Percentiles rank a stretch among this genome's conserved stretches.
Conservation (phyloP, 306 rosid species). For the Acacia crassicarpa region DNA sequence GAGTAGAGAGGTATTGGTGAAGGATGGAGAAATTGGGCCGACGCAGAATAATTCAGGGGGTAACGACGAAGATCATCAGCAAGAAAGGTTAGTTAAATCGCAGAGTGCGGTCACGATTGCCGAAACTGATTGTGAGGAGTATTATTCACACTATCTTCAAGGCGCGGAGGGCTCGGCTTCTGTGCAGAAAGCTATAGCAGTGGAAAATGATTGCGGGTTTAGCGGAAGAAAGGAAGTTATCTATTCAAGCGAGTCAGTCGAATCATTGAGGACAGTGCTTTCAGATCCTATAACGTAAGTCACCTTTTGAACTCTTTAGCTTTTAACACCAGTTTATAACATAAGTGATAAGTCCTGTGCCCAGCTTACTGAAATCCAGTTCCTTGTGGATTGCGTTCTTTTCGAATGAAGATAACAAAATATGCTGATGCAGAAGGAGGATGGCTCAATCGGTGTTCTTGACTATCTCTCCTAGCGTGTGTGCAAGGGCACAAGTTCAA, state of each 20-base stretch:
- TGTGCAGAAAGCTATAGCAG: constrained; percentile 63
- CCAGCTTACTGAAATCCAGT: constrained; percentile 6
- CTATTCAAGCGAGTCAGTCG: constrained; percentile 68
- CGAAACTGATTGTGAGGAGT: constrained; percentile 74
- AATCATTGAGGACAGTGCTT: constrained; percentile 79
- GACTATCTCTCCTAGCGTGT: background rate
- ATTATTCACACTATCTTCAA: constrained; percentile 84
- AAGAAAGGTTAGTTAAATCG: constrained; percentile 60
- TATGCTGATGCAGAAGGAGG: constrained; percentile 8
- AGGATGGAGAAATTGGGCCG: constrained; percentile 57
- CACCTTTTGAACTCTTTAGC: background rate
- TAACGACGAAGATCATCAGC: constrained; percentile 46
- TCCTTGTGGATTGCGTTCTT: background rate
- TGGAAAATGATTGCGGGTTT: constrained; percentile 79
- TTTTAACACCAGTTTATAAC: background rate
- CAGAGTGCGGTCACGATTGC: constrained; percentile 61
- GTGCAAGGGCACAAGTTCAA: constrained; percentile 14
- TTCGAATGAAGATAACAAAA: background rate
- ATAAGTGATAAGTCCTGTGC: background rate
- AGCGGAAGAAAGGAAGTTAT: constrained; percentile 77
- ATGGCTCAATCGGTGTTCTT: background rate
- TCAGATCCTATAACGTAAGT: constrained; percentile 95
- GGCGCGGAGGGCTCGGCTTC: constrained; percentile 65
- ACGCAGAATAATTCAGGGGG: constrained; percentile 43
- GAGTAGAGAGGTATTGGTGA: constrained; percentile 58